These are phyloP conservation scores for Stemphylium lycopersici DNA, from an alignment of 2,329 filamentous ascomycete genomes.

Conservation along the genomic window DNA sequence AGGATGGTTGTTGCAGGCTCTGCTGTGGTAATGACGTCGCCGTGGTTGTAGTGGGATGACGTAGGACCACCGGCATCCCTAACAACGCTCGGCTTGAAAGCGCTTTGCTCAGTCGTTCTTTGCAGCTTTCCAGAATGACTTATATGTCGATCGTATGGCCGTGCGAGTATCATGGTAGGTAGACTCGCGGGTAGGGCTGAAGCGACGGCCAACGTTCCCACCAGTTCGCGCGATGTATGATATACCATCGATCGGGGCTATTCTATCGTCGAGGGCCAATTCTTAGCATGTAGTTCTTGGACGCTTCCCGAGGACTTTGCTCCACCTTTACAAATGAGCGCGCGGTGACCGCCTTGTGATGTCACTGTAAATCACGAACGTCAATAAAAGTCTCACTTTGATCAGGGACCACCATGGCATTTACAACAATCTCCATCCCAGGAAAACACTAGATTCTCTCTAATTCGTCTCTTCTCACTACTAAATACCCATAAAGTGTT, in stretches of 20 bases:
- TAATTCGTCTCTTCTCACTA: not conserved
- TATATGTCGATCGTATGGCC: not conserved
- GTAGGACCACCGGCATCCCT: not conserved
- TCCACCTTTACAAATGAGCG: constrained; percentile 22
- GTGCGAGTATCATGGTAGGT: not conserved
- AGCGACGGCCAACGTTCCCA: constrained; percentile 4
- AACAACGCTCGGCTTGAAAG: not conserved
- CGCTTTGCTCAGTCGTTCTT: not conserved
- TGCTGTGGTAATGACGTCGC: not conserved
- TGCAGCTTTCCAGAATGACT: not conserved
- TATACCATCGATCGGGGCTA: constrained; percentile 5
- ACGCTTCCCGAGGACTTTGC: constrained; percentile 5
- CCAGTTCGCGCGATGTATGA: constrained; percentile 6
- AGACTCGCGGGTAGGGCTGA: constrained; percentile 17
- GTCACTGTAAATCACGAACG: constrained; percentile 29
- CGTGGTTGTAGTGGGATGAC: not conserved
- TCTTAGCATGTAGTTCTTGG: not conserved
- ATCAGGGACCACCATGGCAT: not conserved
- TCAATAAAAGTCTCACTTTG: constrained; percentile 19
- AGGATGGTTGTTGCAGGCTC: not conserved
- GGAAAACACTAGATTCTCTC: not conserved
- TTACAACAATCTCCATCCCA: not conserved
- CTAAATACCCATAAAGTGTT: constrained; percentile 38
- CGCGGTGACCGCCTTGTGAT: constrained; percentile 32
- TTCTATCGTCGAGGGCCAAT: constrained; percentile 3